phyloP scores from a whole-genome alignment of 2,329 filamentous ascomycete genomes.

The Dactylellina cionopaga region DNA sequence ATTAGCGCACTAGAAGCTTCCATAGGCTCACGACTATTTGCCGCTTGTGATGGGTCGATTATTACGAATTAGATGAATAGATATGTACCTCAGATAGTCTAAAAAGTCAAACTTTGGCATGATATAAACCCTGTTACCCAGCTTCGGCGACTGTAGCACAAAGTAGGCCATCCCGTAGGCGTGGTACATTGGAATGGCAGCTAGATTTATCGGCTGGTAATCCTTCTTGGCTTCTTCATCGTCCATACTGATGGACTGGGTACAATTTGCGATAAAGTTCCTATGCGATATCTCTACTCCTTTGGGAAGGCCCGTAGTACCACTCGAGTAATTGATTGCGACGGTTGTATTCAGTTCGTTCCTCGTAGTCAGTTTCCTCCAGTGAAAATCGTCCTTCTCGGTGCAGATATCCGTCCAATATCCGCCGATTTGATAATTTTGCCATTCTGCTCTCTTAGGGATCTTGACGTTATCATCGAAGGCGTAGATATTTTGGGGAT shows the following conservation, averaged over 20 bases:
- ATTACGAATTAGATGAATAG: too few species aligned
- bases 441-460: constrained; percentile 56
- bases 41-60: too few species aligned
- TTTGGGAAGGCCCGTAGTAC: constrained; percentile 84
- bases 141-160: constrained; percentile 68
- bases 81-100: constrained; percentile 69
- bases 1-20: too few species aligned
- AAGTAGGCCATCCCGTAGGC: constrained; percentile 75
- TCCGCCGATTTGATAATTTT: constrained; percentile 61
- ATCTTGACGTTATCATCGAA: constrained; percentile 67
- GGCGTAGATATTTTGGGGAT: constrained; percentile 69
- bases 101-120: constrained; percentile 82
- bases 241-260: constrained; percentile 67
- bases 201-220: constrained; percentile 54
- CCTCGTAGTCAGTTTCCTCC: constrained; percentile 68
- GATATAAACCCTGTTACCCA: constrained; percentile 75
- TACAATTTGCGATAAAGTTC: constrained; percentile 77
- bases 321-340: constrained; percentile 80
- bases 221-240: constrained; percentile 60
- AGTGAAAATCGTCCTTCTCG: constrained; percentile 70
- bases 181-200: constrained; percentile 78
- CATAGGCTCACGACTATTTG: too few species aligned
- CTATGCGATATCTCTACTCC: constrained; percentile 83
- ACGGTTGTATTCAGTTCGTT: constrained; percentile 68
- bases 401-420: constrained; percentile 74